phyloP scores from a whole-genome alignment of 352 stramenopile genomes.

The Phytophthora chlamydospora region DNA sequence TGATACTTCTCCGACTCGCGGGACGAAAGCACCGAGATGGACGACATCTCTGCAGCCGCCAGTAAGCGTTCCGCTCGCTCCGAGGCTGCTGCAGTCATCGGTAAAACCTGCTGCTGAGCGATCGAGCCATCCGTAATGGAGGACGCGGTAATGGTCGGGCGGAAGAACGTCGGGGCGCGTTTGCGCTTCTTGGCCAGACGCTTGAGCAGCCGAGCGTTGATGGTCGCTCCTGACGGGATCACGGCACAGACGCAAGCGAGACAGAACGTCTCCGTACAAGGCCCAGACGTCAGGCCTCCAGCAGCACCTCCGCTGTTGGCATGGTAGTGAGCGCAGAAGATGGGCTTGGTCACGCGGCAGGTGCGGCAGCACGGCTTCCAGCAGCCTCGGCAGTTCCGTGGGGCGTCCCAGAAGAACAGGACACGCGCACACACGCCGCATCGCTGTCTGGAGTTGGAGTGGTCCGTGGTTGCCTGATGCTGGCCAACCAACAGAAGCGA shows the following conservation, averaged over 20 bases:
- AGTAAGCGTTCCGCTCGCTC: conserved; percentile 29
- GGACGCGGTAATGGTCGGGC: conserved; percentile 47
- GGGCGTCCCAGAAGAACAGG: conserved; percentile 73
- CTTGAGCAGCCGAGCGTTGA: conserved; percentile 70
- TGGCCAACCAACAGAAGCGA: conserved; percentile 57
- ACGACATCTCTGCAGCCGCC: conserved; percentile 47
- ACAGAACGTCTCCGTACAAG: conserved; percentile 82
- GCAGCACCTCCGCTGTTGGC: conserved; percentile 27
- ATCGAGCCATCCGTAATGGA: conserved; percentile 37
- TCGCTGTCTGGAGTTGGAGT: conserved; percentile 20
- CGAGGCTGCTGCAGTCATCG: conserved; percentile 3
- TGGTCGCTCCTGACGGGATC: conserved; percentile 62
- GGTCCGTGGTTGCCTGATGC: conserved; percentile 8
- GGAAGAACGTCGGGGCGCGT: conserved; percentile 33
- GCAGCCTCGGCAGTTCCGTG: conserved; percentile 66
- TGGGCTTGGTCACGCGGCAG: conserved; percentile 71
- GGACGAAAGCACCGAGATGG: conserved; percentile 74
- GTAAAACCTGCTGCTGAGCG: conserved; percentile 14
- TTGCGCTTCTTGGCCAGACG: conserved; percentile 71
- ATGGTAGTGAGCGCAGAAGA: conserved; percentile 79
- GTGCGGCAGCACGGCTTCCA: conserved; percentile 68
- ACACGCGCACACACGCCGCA: conserved; percentile 62
- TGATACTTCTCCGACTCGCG: conserved; percentile 75
- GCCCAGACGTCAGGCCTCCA: conserved; percentile 23
- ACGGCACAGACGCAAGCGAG: conserved; percentile 74